Conservation (phyloP, 345 rosid genomes). For the Litchi chinensis region DNA sequence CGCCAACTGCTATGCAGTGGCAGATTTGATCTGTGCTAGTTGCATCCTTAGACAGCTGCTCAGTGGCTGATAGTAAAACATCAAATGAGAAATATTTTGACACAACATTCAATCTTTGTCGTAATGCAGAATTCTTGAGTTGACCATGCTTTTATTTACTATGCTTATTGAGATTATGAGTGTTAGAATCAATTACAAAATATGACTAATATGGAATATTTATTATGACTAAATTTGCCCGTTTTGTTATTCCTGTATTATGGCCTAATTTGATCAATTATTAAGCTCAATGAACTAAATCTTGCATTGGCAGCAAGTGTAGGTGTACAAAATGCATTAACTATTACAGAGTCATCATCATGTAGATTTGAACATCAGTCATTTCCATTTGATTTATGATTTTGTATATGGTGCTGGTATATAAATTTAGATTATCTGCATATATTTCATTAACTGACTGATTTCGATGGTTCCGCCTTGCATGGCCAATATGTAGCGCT, state of each 20-base stretch:
- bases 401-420: no score
- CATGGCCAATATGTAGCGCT: not conserved
- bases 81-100: not conserved
- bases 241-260: not conserved
- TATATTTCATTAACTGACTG: not conserved
- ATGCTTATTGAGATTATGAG: not conserved
- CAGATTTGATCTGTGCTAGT: conserved; percentile 14
- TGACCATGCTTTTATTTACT: not conserved
- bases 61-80: not conserved
- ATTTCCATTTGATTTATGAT: not conserved
- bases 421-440: not conserved
- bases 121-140: not conserved
- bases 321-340: not conserved
- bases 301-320: not conserved
- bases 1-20: conserved; percentile 12
- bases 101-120: not conserved
- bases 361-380: not conserved
- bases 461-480: not conserved
- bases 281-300: not conserved
- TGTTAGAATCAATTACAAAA: not conserved
- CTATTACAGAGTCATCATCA: not conserved
- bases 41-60: conserved; percentile 2
- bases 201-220: not conserved
- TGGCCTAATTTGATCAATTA: not conserved
- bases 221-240: not conserved